Conservation (phyloP, 1,284 basidiomycete genomes). For the Moniliella sp. region DNA sequence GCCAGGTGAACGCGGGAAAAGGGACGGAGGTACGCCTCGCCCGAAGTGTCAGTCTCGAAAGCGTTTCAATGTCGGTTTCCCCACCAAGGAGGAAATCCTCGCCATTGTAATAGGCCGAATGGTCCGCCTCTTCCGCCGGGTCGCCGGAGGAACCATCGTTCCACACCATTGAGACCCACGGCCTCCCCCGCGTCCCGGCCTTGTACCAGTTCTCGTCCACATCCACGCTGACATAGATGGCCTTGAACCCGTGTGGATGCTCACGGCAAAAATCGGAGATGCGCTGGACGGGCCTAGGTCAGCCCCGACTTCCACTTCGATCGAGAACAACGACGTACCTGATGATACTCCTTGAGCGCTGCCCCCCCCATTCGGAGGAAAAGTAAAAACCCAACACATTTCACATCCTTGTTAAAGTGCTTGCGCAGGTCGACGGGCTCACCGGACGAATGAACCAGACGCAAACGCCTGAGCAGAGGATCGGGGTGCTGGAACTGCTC, state of each 20-base stretch:
- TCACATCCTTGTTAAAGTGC: slow-evolving; percentile 24
- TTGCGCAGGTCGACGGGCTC: slow-evolving; percentile 19
- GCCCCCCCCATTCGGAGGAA: slow-evolving; percentile 24
- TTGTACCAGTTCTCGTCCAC: slow-evolving; percentile 28
- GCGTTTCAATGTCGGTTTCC: slow-evolving; percentile 29
- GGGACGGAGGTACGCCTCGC: slow-evolving; percentile 32
- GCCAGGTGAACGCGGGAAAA: slow-evolving; percentile 35
- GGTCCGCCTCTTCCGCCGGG: not conserved
- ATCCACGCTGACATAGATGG: slow-evolving; percentile 34
- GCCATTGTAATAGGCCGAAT: slow-evolving; percentile 10
- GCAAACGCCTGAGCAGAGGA: slow-evolving; percentile 29
- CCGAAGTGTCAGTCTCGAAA: slow-evolving; percentile 18
- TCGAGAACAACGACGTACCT: not conserved
- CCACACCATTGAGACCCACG: slow-evolving; percentile 34
- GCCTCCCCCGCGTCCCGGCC: slow-evolving; percentile 19
- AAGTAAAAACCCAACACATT: slow-evolving; percentile 35
- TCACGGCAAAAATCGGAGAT: slow-evolving; percentile 18
- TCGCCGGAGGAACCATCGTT: slow-evolving; percentile 30
- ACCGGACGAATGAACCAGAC: slow-evolving; percentile 27
- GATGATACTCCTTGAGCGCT: slow-evolving; percentile 15
- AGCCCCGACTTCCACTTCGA: slow-evolving; percentile 6
- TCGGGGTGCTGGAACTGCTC: slow-evolving; percentile 32
- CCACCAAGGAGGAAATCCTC: slow-evolving; percentile 34
- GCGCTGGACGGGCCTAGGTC: slow-evolving; percentile 4
- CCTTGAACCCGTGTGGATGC: slow-evolving; percentile 31